These are phyloP conservation scores for Stephania yunnanensis DNA, from an alignment of 164 flowering plant species.

Conservation along the genomic window DNA sequence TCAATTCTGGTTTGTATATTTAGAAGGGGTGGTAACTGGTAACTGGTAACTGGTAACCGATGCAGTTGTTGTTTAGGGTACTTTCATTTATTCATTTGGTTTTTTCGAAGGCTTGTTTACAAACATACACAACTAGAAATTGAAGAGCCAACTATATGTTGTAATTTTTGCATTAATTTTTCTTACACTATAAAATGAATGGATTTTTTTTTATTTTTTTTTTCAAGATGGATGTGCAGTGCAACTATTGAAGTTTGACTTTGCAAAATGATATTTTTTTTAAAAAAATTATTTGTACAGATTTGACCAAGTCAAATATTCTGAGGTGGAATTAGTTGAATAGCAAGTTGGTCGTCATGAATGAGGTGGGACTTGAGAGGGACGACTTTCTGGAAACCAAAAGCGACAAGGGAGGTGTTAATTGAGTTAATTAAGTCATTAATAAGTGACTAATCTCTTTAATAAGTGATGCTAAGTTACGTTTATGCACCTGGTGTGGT, in stretches of 20 bases:
- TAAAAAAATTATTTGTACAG: neutral
- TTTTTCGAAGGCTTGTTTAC: slow-evolving; percentile 6
- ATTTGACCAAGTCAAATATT: slow-evolving; percentile 5
- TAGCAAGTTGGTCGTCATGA: neutral
- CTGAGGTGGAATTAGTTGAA: neutral
- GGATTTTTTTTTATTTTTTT: no score
- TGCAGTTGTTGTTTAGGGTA: neutral
- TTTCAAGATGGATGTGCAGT: no score
- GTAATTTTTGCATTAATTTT: neutral
- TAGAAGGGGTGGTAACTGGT: neutral
- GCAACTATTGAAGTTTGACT: no score
- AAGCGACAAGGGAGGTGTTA: neutral
- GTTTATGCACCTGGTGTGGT: neutral
- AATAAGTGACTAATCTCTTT: no score
- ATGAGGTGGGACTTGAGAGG: neutral
- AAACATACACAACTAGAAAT: neutral
- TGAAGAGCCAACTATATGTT: neutral
- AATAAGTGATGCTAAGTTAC: neutral
- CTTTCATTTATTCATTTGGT: slow-evolving; percentile 6
- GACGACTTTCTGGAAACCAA: neutral
- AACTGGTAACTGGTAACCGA: neutral
- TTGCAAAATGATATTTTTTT: no score
- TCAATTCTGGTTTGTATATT: slow-evolving; percentile 7
- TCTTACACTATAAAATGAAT: neutral
- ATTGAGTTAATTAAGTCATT: no score